phyloP scores from a whole-genome alignment of 1,284 basidiomycete species.

The Sanghuangporus sanghuang region DNA sequence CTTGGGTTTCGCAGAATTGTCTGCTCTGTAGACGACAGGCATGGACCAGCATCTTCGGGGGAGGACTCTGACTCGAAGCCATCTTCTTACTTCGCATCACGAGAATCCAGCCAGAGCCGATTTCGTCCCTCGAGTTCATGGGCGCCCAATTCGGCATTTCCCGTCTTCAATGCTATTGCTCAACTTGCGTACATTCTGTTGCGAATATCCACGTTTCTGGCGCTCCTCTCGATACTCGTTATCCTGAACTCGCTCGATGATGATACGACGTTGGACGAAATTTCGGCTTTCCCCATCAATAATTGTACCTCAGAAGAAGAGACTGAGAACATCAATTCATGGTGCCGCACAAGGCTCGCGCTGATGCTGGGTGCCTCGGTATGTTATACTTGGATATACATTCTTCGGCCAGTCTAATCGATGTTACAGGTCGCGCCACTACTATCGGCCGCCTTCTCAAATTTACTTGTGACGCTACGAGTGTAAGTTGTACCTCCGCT shows the following conservation, averaged over 20 bases:
- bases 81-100: neutral
- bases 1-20: neutral
- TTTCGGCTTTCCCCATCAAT: neutral
- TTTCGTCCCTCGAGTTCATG: neutral
- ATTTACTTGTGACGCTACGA: conserved; percentile 1
- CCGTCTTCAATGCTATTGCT: neutral
- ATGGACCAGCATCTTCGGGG: neutral
- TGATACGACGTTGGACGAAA: neutral
- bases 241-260: neutral
- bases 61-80: neutral
- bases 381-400: neutral
- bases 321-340: neutral
- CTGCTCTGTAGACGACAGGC: neutral
- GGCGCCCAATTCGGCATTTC: neutral
- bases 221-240: conserved; percentile 6
- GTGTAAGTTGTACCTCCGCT: neutral
- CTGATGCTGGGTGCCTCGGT: conserved; percentile 7
- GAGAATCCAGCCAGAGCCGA: neutral
- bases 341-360: neutral
- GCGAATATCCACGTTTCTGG: neutral
- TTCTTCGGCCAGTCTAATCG: neutral
- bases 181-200: neutral
- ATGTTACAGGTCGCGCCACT: neutral
- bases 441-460: neutral
- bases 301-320: neutral